Conservation (phyloP, 108 stramenopile species). For the Asterionellopsis glacialis region DNA sequence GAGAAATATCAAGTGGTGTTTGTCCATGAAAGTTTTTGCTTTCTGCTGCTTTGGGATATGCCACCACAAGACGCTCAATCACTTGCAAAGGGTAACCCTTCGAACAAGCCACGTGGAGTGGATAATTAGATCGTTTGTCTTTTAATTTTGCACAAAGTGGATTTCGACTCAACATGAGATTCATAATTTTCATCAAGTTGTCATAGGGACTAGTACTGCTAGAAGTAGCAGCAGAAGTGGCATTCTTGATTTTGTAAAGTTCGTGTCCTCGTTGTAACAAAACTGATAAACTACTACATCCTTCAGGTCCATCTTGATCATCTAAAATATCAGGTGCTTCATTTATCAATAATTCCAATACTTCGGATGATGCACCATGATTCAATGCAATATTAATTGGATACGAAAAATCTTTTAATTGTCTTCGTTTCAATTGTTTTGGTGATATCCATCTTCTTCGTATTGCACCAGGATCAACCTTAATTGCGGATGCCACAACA, state of each 20-base stretch:
- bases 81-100: conserved; percentile 7
- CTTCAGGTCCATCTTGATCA: conserved; percentile 29
- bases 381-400: conserved; percentile 37
- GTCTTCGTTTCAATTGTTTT: conserved; percentile 3
- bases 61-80: conserved; percentile 13
- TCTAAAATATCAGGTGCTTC: conserved; percentile 35
- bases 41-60: conserved; percentile 28
- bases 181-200: conserved; percentile 9
- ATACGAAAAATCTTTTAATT: conserved; percentile 18
- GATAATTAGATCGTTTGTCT: conserved; percentile 34
- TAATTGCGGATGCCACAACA: conserved; percentile 36
- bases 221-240: not conserved
- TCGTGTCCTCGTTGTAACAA: not conserved
- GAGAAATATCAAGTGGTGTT: conserved; percentile 46
- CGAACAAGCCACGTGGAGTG: conserved; percentile 34
- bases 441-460: conserved; percentile 17
- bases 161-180: conserved; percentile 28
- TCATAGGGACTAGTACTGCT: too few relatives aligned
- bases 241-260: not conserved
- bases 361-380: conserved; percentile 24
- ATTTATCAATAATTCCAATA: conserved; percentile 25
- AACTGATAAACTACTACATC: conserved; percentile 14
- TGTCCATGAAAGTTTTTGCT: conserved; percentile 41
- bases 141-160: conserved; percentile 16
- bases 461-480: conserved; percentile 29